Percentiles rank a stretch among this genome's conserved stretches.
phyloP scores from a whole-genome alignment of 2,329 filamentous ascomycete genomes.

The Nigrospora sphaerica region DNA sequence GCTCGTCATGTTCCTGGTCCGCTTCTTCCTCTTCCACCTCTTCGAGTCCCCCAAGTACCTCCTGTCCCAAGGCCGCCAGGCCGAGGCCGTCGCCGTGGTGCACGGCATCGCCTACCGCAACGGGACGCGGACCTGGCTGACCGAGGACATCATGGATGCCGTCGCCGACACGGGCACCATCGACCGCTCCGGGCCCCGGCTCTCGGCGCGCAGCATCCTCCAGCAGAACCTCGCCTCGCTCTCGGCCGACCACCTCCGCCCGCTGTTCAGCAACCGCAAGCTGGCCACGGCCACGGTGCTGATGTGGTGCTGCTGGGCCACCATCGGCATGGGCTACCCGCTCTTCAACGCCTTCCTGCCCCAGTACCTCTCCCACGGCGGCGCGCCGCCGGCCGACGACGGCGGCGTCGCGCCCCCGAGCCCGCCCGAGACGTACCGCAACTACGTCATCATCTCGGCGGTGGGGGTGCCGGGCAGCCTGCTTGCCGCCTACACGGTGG shows the following conservation, averaged over 20 bases:
- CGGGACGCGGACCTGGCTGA: conserved; percentile 65
- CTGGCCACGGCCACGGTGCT: conserved; percentile 44
- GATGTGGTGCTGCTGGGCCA: conserved; percentile 75
- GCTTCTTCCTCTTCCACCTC: conserved; percentile 74
- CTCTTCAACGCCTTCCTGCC: conserved; percentile 89
- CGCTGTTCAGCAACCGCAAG: conserved; percentile 53
- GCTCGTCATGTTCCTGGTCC: conserved; percentile 68
- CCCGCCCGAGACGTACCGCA: conserved; percentile 56
- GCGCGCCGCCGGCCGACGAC: conserved; percentile 24
- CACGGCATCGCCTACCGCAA: conserved; percentile 73
- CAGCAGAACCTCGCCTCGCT: conserved; percentile 57
- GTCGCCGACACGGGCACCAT: conserved; percentile 38
- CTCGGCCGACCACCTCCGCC: conserved; percentile 58
- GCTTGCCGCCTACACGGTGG: conserved; percentile 65
- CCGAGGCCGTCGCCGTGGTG: conserved; percentile 72
- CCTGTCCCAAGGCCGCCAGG: conserved; percentile 66
- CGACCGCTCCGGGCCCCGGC: conserved; percentile 8
- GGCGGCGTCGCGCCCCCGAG: conserved; percentile 16
- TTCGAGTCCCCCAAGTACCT: conserved; percentile 84
- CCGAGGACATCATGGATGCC: conserved; percentile 57
- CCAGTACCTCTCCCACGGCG: conserved; percentile 65
- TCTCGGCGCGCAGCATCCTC: conserved; percentile 35
- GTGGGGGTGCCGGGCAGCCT: conserved; percentile 72
- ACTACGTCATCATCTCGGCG: conserved; percentile 74
- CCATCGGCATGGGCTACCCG: conserved; percentile 80